Evolutionary conservation across 768 basidiomycete genomes (phyloP).

Genomic region (Macrolepiota dolichaula): DNA sequence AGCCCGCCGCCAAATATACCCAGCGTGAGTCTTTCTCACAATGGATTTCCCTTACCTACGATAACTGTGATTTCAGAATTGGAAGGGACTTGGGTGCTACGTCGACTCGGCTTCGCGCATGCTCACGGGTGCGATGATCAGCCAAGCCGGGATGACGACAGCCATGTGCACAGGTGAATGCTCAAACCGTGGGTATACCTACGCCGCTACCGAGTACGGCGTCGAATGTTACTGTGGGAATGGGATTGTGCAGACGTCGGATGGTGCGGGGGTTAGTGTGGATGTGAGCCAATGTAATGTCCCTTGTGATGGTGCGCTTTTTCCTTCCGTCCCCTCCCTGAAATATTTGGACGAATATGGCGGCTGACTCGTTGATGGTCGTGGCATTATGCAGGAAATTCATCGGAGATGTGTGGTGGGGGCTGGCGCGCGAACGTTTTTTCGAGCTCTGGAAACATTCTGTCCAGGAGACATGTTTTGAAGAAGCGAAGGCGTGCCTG

Average conservation of each 20-base stretch:
- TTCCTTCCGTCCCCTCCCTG: not conserved
- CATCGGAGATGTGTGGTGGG: conserved; percentile 29
- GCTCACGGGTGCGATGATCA: conserved; percentile 21
- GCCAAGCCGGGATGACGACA: conserved; percentile 25
- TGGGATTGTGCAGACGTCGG: conserved; percentile 18
- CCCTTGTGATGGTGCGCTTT: conserved; percentile 27
- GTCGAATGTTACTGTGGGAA: conserved; percentile 33
- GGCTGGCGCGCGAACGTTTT: conserved; percentile 30
- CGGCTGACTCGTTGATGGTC: not conserved
- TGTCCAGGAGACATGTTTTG: conserved; percentile 3
- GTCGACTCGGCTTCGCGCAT: conserved; percentile 25
- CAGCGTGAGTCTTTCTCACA: conserved; percentile 15
- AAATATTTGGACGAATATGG: not conserved
- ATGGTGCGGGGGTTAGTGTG: conserved; percentile 16
- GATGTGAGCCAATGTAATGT: conserved; percentile 23
- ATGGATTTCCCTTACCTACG: not conserved
- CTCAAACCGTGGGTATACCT: conserved; percentile 21
- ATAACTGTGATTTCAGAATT: conserved; percentile 14
- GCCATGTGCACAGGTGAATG: conserved; percentile 27
- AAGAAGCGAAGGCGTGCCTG: not conserved
- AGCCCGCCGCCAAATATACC: conserved; percentile 9
- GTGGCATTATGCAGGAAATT: conserved; percentile 21
- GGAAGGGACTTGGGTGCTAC: conserved; percentile 31
- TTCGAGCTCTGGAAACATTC: not conserved
- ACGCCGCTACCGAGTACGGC: conserved; percentile 33